Evolutionary conservation across 257 asterid species (phyloP).

Genomic region (Marsdenia floribunda): DNA sequence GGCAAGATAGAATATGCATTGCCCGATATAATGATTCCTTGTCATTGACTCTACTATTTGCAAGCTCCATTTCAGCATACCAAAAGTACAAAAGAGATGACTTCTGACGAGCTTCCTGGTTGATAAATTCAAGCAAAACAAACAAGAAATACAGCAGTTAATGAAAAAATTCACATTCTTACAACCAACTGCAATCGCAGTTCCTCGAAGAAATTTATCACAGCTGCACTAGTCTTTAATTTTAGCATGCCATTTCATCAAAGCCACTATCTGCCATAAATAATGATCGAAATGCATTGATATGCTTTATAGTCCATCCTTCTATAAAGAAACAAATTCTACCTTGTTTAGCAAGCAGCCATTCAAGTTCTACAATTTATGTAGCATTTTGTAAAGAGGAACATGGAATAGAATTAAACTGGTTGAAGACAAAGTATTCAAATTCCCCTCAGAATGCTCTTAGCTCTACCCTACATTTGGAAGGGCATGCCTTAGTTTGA

Average conservation of each 20-base stretch:
- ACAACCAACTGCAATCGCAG: not conserved
- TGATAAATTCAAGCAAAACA: slow-evolving; percentile 12
- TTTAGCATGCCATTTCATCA: not conserved
- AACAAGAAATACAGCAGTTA: not conserved
- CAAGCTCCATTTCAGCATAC: slow-evolving; percentile 88
- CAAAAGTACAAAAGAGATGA: slow-evolving; percentile 78
- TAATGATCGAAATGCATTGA: not conserved
- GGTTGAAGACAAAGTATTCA: not conserved
- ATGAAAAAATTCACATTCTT: not conserved
- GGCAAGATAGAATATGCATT: slow-evolving; percentile 76
- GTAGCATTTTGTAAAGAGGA: not conserved
- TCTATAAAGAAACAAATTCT: not conserved
- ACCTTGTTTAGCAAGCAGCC: not conserved
- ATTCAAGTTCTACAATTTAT: not conserved
- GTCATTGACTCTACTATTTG: slow-evolving; percentile 33
- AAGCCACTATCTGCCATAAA: not conserved
- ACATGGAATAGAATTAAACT: not conserved
- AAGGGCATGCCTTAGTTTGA: not conserved
- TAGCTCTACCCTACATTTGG: not conserved
- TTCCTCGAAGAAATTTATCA: slow-evolving; percentile 6
- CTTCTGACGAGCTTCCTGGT: slow-evolving; percentile 54
- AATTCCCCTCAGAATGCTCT: not conserved
- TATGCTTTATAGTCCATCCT: not conserved
- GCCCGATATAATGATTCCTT: slow-evolving; percentile 64
- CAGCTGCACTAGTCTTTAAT: not conserved